Conservation (phyloP, 192 early-diverging fungal species). For the Podila horticola region DNA sequence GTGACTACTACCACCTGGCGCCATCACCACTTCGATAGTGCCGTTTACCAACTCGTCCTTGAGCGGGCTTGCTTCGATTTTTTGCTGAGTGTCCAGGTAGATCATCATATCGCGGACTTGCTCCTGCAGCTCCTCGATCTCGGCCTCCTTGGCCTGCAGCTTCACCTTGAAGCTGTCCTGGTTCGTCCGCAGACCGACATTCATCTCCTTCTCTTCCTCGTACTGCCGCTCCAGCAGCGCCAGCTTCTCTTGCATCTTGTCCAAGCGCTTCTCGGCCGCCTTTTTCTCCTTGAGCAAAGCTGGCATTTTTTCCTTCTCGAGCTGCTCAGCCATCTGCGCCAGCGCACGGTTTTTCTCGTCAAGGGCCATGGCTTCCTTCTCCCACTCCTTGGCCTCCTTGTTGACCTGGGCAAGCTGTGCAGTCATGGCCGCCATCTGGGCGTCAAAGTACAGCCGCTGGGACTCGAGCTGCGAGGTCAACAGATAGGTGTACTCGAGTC, state of each 20-base stretch:
- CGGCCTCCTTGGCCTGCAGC: constrained; percentile 65
- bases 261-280: constrained; percentile 65
- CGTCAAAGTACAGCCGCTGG: constrained; percentile 88
- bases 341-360: constrained; percentile 37
- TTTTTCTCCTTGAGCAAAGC: constrained; percentile 55
- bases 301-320: constrained; percentile 54
- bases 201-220: constrained; percentile 80
- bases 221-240: constrained; percentile 66
- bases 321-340: constrained; percentile 18
- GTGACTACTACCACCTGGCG: neutral
- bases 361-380: constrained; percentile 45
- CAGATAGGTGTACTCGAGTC: constrained; percentile 84
- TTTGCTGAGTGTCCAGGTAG: constrained; percentile 81
- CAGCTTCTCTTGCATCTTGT: constrained; percentile 65
- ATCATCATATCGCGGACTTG: constrained; percentile 94
- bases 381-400: constrained; percentile 39
- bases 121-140: constrained; percentile 78
- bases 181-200: constrained; percentile 61
- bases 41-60: constrained; percentile 54
- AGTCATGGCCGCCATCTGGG: constrained; percentile 63
- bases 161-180: constrained; percentile 67
- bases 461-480: constrained; percentile 88
- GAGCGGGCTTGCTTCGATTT: constrained; percentile 60
- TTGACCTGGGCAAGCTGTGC: constrained; percentile 64
- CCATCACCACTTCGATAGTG: constrained; percentile 20